Conservation (phyloP, 106 monocot genomes). For the Ottelia alismoides region DNA sequence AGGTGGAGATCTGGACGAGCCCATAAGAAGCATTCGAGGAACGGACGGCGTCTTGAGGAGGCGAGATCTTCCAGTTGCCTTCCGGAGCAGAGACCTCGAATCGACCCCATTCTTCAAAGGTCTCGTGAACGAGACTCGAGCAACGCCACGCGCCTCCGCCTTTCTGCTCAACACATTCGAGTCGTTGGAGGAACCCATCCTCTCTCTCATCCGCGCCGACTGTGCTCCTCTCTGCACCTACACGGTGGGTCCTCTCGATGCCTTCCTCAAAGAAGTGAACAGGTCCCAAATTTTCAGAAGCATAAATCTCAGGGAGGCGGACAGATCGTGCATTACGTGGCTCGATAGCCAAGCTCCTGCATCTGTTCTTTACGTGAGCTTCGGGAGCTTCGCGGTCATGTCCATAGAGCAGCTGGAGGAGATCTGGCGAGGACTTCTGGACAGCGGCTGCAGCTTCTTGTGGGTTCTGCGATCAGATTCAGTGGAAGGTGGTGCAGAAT, state of each 20-base stretch:
- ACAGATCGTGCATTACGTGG: conserved; percentile 21
- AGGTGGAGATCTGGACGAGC: conserved; percentile 1
- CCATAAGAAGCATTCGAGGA: background rate
- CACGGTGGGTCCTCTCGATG: too few relatives aligned
- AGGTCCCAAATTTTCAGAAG: too few relatives aligned
- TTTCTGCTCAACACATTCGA: background rate
- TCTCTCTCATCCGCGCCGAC: too few relatives aligned
- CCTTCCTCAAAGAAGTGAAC: too few relatives aligned
- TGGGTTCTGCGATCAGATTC: conserved; percentile 7
- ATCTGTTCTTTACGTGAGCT: too few relatives aligned
- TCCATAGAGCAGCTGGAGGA: conserved; percentile 9
- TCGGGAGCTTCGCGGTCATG: too few relatives aligned
- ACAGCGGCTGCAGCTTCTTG: conserved; percentile 12
- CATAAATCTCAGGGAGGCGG: conserved; percentile 20
- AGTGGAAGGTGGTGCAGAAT: too few relatives aligned
- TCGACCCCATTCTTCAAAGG: background rate
- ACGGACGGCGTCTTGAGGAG: conserved; percentile 1
- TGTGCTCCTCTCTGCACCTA: too few relatives aligned
- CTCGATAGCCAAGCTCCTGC: conserved; percentile 14
- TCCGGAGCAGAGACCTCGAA: background rate
- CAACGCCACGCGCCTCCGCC: background rate
- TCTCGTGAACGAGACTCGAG: background rate
- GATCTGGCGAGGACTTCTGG: conserved; percentile 21
- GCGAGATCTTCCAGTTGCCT: background rate
- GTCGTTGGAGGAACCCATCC: too few relatives aligned